Percentiles rank a stretch among this genome's conserved stretches.
Conservation (phyloP, 164 flowering plant species). For the Umbilicus rupestris region DNA sequence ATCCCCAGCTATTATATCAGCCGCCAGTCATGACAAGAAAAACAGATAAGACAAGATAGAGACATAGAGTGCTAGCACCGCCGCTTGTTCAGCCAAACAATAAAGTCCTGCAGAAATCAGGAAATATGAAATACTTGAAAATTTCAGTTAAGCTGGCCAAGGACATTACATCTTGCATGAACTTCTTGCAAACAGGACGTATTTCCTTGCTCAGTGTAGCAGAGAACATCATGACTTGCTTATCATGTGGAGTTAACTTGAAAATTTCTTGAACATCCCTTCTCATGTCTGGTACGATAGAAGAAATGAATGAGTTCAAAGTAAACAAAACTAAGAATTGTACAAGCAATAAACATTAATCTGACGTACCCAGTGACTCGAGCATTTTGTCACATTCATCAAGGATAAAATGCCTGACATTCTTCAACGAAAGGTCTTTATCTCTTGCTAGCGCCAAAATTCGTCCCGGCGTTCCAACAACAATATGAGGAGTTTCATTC, state of each 20-base stretch:
- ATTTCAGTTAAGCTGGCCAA: slow-evolving; percentile 48
- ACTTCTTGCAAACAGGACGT: slow-evolving; percentile 98
- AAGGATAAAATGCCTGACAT: slow-evolving; percentile 94
- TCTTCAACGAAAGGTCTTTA: slow-evolving; percentile 75
- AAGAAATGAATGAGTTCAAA: background rate
- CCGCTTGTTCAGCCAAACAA: slow-evolving; percentile 9
- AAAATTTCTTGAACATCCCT: slow-evolving; percentile 97
- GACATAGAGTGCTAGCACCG: slow-evolving; percentile 11
- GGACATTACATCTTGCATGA: slow-evolving; percentile 99
- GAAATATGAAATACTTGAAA: slow-evolving; percentile 28
- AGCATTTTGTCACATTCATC: slow-evolving; percentile 99
- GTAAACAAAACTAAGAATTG: background rate
- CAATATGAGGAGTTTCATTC: slow-evolving; percentile 96
- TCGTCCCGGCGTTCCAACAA: slow-evolving; percentile 98
- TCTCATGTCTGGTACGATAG: slow-evolving; percentile 72
- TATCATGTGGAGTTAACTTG: slow-evolving; percentile 99
- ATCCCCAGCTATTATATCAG: background rate
- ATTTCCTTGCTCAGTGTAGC: slow-evolving; percentile 99
- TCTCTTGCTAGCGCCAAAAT: slow-evolving; percentile 80
- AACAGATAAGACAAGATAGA: background rate
- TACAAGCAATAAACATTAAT: background rate
- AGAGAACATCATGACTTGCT: slow-evolving; percentile 99
- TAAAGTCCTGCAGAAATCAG: slow-evolving; percentile 21
- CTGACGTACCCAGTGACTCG: slow-evolving; percentile 77
- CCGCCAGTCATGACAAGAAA: background rate